A percentile compares a stretch with the other conserved stretches of the same genome.
These are phyloP conservation scores for Penicillium glabrum DNA, from an alignment of 2,329 filamentous ascomycete species.

Conservation along the genomic window DNA sequence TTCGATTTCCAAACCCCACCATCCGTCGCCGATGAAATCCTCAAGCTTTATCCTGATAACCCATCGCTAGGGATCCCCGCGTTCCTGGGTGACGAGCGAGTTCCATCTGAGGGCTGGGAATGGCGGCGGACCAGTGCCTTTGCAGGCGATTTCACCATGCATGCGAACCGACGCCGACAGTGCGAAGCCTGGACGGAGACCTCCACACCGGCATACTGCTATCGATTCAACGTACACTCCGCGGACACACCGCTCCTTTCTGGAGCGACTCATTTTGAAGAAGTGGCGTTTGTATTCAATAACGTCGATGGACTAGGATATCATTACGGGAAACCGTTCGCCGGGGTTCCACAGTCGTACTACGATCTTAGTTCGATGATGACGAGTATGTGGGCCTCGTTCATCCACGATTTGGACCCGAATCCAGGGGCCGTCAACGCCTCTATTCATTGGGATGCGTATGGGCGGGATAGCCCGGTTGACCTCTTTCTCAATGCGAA, in stretches of 20 bases:
- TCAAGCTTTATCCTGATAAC: slow-evolving; percentile 55
- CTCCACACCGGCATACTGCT: slow-evolving; percentile 57
- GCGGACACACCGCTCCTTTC: slow-evolving; percentile 44
- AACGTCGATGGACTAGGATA: slow-evolving; percentile 53
- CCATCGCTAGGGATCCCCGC: slow-evolving; percentile 52
- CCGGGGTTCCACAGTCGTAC: slow-evolving; percentile 43
- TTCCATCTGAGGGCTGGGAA: slow-evolving; percentile 44
- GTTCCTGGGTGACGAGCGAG: slow-evolving; percentile 34
- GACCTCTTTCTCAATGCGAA: slow-evolving; percentile 55
- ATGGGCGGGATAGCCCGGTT: slow-evolving; percentile 40
- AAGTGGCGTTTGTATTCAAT: slow-evolving; percentile 57
- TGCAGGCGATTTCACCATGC: slow-evolving; percentile 56
- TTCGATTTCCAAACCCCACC: slow-evolving; percentile 25
- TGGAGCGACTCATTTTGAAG: slow-evolving; percentile 57
- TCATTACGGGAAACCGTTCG: slow-evolving; percentile 36
- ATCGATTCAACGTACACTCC: slow-evolving; percentile 59
- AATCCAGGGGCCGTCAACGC: slow-evolving; percentile 33
- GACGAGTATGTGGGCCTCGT: slow-evolving; percentile 54
- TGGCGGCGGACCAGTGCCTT: slow-evolving; percentile 58
- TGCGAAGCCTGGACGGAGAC: slow-evolving; percentile 53
- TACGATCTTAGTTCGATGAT: slow-evolving; percentile 48
- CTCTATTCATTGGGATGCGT: slow-evolving; percentile 45
- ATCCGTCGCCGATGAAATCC: slow-evolving; percentile 39
- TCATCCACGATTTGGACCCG: slow-evolving; percentile 49
- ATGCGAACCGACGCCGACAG: slow-evolving; percentile 56